Base-by-base conservation (phyloP, 2,329 filamentous ascomycete species). In the Aspergillus brunneoviolaceus region DNA sequence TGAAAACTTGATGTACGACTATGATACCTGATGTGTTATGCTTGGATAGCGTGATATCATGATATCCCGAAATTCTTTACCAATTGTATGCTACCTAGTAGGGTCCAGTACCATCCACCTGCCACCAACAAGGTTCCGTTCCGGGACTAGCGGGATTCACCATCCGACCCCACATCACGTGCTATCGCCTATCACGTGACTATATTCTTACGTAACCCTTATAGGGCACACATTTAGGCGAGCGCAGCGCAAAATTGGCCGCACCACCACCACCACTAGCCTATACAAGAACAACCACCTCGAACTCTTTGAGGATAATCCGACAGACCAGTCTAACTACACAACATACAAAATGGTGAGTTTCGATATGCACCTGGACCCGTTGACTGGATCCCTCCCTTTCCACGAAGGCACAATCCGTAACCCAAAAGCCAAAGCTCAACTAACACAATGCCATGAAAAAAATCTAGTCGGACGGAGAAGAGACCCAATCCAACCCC, bases 401-500 rank as follows among this genome's bases (percentile, higher is more conserved):
- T 29, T 3, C 27, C 27, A 7, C 27, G 9, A 2, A 3, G 7
- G 7, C 7, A 29, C 27, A 54, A 47, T n/a, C 14, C 5, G 60
- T 59, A 55, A 31, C 47, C 55, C 39, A 33, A 27, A 16, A 35
- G 51, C n/a, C 50, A 39, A 23, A 23, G 23, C 31, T 12, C 33
- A 55, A 55, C 69, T 69, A 67, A 72, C 66, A 21, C 45, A 29
- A 29, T 49, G 9, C 14, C 3, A 39, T 31, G 21, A 12, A 16
- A 23, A 12, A 19, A 12, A 55, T 53, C 65, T 72, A 97, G 95
- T 98, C 94, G 92, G 94, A 98, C 92, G 94, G 94, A 98, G 95
- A 98, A 97, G 94, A 98, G 90, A 92, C 89, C 83, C 89, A 87
- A 82, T 88, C 89, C 81, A 75, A 75, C 74, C 74, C 70, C 67